Conservation (phyloP, 208 protist species). For the Acanthamoeba castellanii region DNA sequence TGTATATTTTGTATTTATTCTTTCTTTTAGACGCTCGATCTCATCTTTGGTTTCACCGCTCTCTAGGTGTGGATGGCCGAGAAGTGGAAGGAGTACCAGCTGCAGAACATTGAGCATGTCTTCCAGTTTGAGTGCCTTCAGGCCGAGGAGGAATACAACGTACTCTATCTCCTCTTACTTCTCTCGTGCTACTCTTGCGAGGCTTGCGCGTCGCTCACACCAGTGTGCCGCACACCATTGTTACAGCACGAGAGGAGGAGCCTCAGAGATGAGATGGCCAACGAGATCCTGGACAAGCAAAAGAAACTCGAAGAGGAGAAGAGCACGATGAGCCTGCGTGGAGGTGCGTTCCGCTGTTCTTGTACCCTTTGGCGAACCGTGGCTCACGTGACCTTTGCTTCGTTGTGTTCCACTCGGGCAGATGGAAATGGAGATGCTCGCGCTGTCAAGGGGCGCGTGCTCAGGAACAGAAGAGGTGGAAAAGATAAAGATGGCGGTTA, state of each 20-base stretch:
- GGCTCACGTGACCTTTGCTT: background rate
- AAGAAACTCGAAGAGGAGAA: constrained; percentile 84
- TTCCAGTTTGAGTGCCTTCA: constrained; percentile 79
- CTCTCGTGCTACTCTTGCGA: constrained; percentile 26
- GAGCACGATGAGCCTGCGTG: constrained; percentile 72
- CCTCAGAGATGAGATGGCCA: constrained; percentile 80
- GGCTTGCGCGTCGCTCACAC: background rate
- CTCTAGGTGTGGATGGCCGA: constrained; percentile 72
- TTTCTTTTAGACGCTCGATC: background rate
- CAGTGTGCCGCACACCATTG: background rate
- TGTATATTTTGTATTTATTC: background rate
- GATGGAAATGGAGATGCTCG: constrained; percentile 59
- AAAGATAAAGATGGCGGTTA: constrained; percentile 13
- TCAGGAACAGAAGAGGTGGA: constrained; percentile 38
- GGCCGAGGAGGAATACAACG: constrained; percentile 78
- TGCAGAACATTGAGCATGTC: constrained; percentile 82
- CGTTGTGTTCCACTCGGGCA: background rate
- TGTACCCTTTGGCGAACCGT: background rate
- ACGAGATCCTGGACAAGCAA: constrained; percentile 78
- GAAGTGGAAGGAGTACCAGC: constrained; percentile 83
- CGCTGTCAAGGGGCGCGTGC: constrained; percentile 53
- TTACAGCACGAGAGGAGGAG: constrained; percentile 62
- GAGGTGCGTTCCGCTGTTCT: background rate
- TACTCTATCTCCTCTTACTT: background rate
- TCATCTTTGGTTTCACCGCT: background rate